Evolutionary conservation across 768 basidiomycete genomes (phyloP).

Genomic region (Suillus discolor): DNA sequence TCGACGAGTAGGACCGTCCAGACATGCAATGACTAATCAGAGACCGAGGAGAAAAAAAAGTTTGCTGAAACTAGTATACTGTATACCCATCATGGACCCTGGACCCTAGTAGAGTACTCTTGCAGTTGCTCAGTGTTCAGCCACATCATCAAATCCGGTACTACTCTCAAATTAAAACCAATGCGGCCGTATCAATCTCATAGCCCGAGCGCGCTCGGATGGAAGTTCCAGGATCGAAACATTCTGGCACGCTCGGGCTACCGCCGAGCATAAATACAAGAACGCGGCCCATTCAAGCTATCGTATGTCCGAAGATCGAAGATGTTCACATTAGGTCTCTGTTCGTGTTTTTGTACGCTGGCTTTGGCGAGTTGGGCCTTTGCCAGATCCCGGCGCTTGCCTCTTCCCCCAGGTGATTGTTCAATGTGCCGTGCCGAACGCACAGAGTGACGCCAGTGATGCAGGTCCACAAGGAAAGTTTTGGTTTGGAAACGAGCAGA

Average conservation of each 20-base stretch:
- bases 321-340: neutral
- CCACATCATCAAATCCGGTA: neutral
- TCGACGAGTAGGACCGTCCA: no score
- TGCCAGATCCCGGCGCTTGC: neutral
- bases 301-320: neutral
- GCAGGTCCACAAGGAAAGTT: neutral
- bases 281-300: neutral
- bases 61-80: no score
- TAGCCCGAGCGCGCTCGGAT: no score
- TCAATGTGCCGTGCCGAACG: neutral
- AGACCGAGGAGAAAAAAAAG: no score
- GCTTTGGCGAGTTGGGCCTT: neutral
- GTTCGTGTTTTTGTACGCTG: neutral
- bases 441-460: neutral
- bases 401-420: neutral
- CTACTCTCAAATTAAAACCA: neutral
- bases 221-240: no score
- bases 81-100: no score
- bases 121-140: no score
- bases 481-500: neutral
- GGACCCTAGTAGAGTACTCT: no score
- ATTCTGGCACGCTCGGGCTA: no score
- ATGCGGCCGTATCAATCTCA: no score
- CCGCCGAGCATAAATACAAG: neutral
- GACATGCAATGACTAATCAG: no score